phyloP scores from a whole-genome alignment of 306 rosid species.

The Rubus parviflorus region DNA sequence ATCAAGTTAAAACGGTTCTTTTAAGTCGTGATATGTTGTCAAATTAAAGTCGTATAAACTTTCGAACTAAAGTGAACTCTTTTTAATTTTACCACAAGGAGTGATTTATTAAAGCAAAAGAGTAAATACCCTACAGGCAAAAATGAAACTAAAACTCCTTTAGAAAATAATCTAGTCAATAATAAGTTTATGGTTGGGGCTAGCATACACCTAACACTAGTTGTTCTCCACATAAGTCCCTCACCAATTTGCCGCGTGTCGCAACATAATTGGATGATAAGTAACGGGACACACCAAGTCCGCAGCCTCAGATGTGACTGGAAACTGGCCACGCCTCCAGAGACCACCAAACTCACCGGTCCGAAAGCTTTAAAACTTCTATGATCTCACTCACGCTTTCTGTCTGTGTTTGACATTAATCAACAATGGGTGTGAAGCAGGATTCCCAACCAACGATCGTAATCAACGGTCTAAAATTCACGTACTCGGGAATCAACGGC shows the following conservation, averaged over 20 bases:
- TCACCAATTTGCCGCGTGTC: background rate
- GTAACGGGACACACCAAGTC: background rate
- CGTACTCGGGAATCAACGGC: slow-evolving; percentile 95
- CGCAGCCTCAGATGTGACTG: slow-evolving; percentile 8
- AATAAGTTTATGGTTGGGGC: too few species aligned
- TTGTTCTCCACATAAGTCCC: too few species aligned
- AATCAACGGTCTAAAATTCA: slow-evolving; percentile 62
- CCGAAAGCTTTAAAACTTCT: slow-evolving; percentile 5
- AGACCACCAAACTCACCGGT: background rate
- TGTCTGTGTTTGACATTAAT: background rate
- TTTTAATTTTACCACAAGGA: too few species aligned
- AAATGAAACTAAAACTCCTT: too few species aligned
- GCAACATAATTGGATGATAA: background rate
- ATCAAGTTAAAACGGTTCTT: too few species aligned
- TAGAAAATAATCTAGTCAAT: too few species aligned
- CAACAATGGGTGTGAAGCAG: slow-evolving; percentile 34
- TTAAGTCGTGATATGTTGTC: too few species aligned
- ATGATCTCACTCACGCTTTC: background rate
- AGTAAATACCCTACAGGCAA: too few species aligned
- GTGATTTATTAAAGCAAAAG: too few species aligned
- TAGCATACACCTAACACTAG: too few species aligned
- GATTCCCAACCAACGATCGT: slow-evolving; percentile 44
- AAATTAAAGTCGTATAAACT: too few species aligned
- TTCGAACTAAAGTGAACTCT: too few species aligned
- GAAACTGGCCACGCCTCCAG: slow-evolving; percentile 2